phyloP scores from a whole-genome alignment of 202 grass and related monocot species.

The Panicum virgatum region DNA sequence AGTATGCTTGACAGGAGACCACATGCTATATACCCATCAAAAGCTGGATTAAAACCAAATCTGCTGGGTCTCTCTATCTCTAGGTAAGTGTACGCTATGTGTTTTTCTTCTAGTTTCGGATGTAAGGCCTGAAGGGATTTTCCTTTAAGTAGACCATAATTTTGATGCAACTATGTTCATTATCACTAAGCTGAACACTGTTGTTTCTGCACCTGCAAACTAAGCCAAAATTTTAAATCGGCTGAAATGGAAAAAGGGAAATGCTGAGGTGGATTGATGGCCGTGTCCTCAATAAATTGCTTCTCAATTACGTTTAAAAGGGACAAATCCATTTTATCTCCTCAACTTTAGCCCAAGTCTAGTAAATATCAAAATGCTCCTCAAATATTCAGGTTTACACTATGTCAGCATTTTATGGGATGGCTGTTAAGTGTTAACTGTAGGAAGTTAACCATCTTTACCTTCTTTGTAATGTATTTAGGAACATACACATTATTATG shows the following conservation, averaged over 20 bases:
- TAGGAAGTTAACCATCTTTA: neutral
- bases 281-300: slow-evolving; percentile 15
- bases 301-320: slow-evolving; percentile 29
- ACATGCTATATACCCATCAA: slow-evolving; percentile 90
- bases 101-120: too few species aligned
- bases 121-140: neutral
- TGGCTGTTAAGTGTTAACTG: slow-evolving; percentile 20
- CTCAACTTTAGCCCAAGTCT: neutral
- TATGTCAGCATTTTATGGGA: slow-evolving; percentile 22
- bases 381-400: slow-evolving; percentile 14
- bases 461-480: slow-evolving; percentile 25
- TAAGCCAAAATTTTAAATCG: slow-evolving; percentile 7
- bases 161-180: slow-evolving; percentile 5
- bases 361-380: neutral
- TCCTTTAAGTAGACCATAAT: slow-evolving; percentile 6
- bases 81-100: slow-evolving; percentile 43
- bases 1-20: slow-evolving; percentile 69
- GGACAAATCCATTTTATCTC: neutral
- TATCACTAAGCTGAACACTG: slow-evolving; percentile 9
- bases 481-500: slow-evolving; percentile 21
- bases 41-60: slow-evolving; percentile 58
- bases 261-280: slow-evolving; percentile 5
- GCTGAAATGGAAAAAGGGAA: slow-evolving; percentile 17
- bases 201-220: slow-evolving; percentile 12
- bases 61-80: slow-evolving; percentile 55